Conservation (phyloP, 495 filamentous ascomycete genomes). For the Daldinia bambusicola region DNA sequence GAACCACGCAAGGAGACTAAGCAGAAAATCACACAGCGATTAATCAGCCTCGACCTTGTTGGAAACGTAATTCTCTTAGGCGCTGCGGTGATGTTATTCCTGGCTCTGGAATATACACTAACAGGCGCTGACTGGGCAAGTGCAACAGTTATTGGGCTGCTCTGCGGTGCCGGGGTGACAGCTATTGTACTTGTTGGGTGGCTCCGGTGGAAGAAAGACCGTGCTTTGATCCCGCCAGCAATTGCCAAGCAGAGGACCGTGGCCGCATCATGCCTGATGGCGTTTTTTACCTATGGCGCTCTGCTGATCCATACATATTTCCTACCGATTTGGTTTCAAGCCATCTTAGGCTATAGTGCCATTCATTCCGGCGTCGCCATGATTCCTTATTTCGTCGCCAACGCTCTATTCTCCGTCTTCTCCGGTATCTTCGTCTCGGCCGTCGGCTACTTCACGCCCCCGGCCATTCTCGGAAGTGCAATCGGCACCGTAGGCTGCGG, state of each 20-base stretch:
- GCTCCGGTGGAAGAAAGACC: conserved; percentile 61
- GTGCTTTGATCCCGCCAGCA: conserved; percentile 73
- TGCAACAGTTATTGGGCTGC: conserved; percentile 69
- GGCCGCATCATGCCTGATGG: conserved; percentile 61
- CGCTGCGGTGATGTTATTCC: conserved; percentile 68
- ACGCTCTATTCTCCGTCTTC: conserved; percentile 67
- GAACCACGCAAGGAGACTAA: conserved; percentile 40
- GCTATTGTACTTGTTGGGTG: conserved; percentile 66
- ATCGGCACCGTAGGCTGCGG: conserved; percentile 71
- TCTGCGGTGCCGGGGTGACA: conserved; percentile 48
- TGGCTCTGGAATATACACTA: conserved; percentile 80
- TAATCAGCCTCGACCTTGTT: conserved; percentile 68
- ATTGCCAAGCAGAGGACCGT: conserved; percentile 73
- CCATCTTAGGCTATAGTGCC: conserved; percentile 73
- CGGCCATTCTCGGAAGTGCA: conserved; percentile 67
- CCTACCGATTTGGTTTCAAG: conserved; percentile 86
- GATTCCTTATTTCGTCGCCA: conserved; percentile 70
- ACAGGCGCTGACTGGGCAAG: conserved; percentile 68
- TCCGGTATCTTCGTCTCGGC: conserved; percentile 59
- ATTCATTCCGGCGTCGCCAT: conserved; percentile 74
- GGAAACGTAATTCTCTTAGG: conserved; percentile 72
- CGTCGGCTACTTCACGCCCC: conserved; percentile 74
- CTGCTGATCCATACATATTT: conserved; percentile 72
- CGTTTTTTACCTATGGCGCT: conserved; percentile 62
- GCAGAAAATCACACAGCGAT: conserved; percentile 28